phyloP scores from a whole-genome alignment of 1,284 basidiomycete species.

The Sporisorium exsertum region DNA sequence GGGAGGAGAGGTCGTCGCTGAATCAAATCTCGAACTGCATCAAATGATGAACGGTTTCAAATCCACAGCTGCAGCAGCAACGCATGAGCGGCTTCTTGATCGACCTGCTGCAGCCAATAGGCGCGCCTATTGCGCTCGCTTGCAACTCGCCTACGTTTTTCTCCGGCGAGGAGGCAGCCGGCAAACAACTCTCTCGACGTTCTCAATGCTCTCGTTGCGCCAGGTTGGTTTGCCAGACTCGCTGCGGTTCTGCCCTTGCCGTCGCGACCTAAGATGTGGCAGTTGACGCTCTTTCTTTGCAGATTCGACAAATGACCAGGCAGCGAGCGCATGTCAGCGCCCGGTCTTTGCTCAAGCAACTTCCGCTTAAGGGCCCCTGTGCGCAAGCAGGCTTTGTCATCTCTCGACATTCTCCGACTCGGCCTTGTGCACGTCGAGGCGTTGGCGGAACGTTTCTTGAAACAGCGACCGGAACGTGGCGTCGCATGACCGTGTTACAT shows the following conservation, averaged over 20 bases:
- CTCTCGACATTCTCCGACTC: neutral
- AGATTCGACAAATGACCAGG: neutral
- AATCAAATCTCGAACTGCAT: neutral
- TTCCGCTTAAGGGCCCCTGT: too few species aligned
- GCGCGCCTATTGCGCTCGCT: constrained; percentile 12
- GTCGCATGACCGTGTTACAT: neutral
- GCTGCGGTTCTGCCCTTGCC: neutral
- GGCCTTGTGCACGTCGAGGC: neutral
- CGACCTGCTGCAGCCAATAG: constrained; percentile 28
- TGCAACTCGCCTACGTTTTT: constrained; percentile 2
- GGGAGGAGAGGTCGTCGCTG: neutral
- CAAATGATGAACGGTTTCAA: neutral
- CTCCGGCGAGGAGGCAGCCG: neutral
- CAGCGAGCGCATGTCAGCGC: neutral
- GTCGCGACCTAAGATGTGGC: too few species aligned
- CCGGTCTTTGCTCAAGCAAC: neutral
- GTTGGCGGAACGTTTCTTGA: neutral
- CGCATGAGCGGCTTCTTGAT: constrained; percentile 33
- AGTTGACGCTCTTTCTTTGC: neutral
- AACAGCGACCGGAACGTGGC: neutral
- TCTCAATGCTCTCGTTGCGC: constrained; percentile 9
- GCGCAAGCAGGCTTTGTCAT: too few species aligned
- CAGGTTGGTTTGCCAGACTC: neutral
- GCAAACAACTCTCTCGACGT: neutral
- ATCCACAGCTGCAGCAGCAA: constrained; percentile 14